Percentiles rank a stretch among this genome's conserved stretches.
Conservation (phyloP, 805 yeast genomes). For the Candida montana region DNA sequence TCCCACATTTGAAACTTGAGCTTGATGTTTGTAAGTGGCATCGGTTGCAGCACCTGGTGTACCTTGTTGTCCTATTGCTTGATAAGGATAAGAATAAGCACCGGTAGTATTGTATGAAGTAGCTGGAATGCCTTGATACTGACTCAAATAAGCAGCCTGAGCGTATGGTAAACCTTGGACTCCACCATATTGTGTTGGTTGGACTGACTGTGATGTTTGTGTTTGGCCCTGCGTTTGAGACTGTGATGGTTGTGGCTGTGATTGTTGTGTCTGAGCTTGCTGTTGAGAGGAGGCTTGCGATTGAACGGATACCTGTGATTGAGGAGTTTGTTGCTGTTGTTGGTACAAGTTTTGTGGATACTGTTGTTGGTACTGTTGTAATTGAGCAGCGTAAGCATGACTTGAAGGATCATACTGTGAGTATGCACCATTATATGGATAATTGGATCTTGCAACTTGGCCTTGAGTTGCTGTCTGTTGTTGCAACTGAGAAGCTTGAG, state of each 20-base stretch:
- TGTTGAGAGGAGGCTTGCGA: slow-evolving; percentile 9
- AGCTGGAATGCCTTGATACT: slow-evolving; percentile 1
- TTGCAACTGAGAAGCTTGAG: slow-evolving; percentile 3
- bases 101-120: neutral
- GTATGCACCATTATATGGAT: slow-evolving; percentile 2
- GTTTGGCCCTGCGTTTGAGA: neutral
- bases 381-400: slow-evolving; percentile 2
- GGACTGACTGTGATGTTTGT: slow-evolving; percentile 2
- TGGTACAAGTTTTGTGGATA: slow-evolving; percentile 8
- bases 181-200: neutral
- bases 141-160: neutral
- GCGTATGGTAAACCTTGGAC: neutral
- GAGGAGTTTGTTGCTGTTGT: no score
- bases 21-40: slow-evolving; percentile 6
- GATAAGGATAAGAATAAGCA: slow-evolving; percentile 15
- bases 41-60: neutral
- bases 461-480: slow-evolving; percentile 2
- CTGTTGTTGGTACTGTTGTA: slow-evolving; percentile 11
- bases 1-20: neutral
- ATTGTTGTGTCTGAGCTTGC: slow-evolving; percentile 1
- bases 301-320: no score
- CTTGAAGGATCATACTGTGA: slow-evolving; percentile 2
- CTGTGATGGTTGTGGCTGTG: neutral
- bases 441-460: neutral
- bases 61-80: neutral